Base-by-base conservation (phyloP, 1,284 basidiomycete species). In the Fomitopsis palustris region DNA sequence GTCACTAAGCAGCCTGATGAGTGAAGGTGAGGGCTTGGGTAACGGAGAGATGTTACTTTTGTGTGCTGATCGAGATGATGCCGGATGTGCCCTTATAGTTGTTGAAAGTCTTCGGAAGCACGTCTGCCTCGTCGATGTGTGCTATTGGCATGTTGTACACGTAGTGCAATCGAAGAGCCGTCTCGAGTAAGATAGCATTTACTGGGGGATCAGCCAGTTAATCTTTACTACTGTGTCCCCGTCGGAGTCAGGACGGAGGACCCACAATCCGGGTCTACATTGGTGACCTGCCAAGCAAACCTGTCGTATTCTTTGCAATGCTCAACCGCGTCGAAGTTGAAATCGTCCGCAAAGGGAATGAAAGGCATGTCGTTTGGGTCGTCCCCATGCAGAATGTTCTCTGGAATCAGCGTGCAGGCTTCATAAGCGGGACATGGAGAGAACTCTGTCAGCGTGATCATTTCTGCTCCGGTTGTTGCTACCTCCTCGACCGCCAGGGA, bases 301-400 rank as follows among this genome's bases (percentile, higher is more conserved):
- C 69, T 66, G 10, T 67, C 70, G 67, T 86, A 80, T 2, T 79
- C 74, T n/a, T 66, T 59, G 1, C 70, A 64, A 62, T 85, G 78
- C 16, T 62, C 67, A 4, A 59, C 41, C 25, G 70, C 70, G 56
- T 82, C 62, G 62, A 87, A 88, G 0, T 51, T 62, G 3, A 75
- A 73, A 47, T 86, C 84, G 62, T 87, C 85, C 0, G 80, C 74
- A 54, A 80, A 80, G 1, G 85, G 85, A n/a, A 86, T 69, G 66
- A 86, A 88, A 1, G 75, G 75, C 75, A 87, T 78, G 31, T 74
- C 70, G 61, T 77, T 72, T 4, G 80, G 70, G 59, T 88, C 86
- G 62, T 87, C 85, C 4, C 84, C 86, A 21, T 74, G 74, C 56
- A 78, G 75, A 14, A 83, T 72, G 59, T 74, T 84, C 45, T 75